Conservation (phyloP, 768 basidiomycete genomes). For the Trametes maxima region DNA sequence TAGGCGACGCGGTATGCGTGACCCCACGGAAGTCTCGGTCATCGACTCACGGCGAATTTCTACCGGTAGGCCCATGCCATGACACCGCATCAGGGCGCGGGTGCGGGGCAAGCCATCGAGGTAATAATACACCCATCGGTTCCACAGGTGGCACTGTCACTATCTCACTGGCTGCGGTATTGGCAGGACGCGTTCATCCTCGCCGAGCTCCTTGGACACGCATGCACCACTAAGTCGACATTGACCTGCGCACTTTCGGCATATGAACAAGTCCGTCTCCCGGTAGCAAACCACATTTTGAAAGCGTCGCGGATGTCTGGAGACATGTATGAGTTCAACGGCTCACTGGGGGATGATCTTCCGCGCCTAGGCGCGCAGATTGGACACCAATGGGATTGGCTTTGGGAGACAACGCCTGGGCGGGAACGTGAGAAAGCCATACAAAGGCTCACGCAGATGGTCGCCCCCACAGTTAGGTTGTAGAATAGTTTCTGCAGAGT, state of each 20-base stretch:
- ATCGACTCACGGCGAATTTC: neutral
- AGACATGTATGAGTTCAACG: constrained; percentile 37
- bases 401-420: constrained; percentile 39
- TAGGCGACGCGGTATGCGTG: constrained; percentile 36
- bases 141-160: neutral
- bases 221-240: constrained; percentile 23
- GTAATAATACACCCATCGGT: constrained; percentile 10
- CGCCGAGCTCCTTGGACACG: constrained; percentile 31
- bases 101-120: constrained; percentile 40
- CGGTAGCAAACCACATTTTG: constrained; percentile 33
- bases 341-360: constrained; percentile 40
- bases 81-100: constrained; percentile 37
- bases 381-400: constrained; percentile 46
- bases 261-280: constrained; percentile 34
- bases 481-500: neutral
- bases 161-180: neutral
- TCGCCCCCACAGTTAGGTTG: neutral
- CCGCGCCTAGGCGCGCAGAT: constrained; percentile 43
- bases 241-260: constrained; percentile 30
- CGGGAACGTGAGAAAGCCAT: constrained; percentile 33
- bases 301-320: constrained; percentile 28
- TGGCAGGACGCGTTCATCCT: constrained; percentile 37
- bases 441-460: neutral
- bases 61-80: constrained; percentile 36
- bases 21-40: neutral